A percentile compares a stretch with the other conserved stretches of the same genome.
phyloP scores from a whole-genome alignment of 371 early-diverging fungal genomes.

The Mucor sp. region DNA sequence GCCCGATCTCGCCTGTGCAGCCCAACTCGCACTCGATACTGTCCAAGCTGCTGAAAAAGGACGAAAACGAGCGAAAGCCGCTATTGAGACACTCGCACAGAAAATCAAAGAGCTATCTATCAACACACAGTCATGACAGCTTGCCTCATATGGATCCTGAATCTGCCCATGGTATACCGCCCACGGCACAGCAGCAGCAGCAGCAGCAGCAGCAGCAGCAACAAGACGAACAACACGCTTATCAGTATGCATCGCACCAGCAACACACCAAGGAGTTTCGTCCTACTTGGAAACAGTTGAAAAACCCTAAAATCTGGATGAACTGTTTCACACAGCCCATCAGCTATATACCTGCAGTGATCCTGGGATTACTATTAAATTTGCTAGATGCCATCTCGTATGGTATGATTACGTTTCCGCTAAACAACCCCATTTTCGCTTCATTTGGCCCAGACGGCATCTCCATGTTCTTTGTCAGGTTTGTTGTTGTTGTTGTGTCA shows the following conservation, averaged over 20 bases:
- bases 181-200: not conserved
- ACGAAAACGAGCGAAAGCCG: constrained; percentile 6
- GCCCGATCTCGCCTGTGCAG: constrained; percentile 13
- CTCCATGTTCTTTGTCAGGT: constrained; percentile 90
- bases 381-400: constrained; percentile 92
- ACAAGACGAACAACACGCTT: not conserved
- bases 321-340: constrained; percentile 42
- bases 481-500: constrained; percentile 27
- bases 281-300: not conserved
- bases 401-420: constrained; percentile 93
- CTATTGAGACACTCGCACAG: not conserved
- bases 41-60: constrained; percentile 11
- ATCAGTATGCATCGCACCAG: not conserved
- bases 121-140: not conserved
- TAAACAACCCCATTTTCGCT: constrained; percentile 73
- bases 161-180: not conserved
- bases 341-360: constrained; percentile 83
- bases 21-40: constrained; percentile 16
- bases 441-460: constrained; percentile 89
- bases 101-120: constrained; percentile 9
- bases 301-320: constrained; percentile 8
- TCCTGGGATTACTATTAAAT: constrained; percentile 88
- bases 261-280: not conserved
- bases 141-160: not conserved
- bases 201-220: not conserved